phyloP scores from a whole-genome alignment of 192 early-diverging fungal species.

The Podila minutissima region DNA sequence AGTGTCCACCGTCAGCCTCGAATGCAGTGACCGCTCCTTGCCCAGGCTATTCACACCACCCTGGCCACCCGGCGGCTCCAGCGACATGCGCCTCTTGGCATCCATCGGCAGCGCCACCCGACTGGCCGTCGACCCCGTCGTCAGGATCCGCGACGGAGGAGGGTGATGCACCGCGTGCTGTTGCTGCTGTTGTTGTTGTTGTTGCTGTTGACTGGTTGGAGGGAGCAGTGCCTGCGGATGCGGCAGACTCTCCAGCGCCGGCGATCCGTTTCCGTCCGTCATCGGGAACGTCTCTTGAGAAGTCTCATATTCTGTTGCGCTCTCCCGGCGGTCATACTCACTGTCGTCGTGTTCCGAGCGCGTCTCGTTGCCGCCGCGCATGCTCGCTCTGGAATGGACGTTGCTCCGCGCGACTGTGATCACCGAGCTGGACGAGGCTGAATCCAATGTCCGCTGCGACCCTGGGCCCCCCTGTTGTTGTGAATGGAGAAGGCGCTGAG shows the following conservation, averaged over 20 bases:
- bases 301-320: slow-evolving; percentile 45
- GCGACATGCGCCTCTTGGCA: not conserved
- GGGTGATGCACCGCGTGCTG: not conserved
- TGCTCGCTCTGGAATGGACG: not conserved
- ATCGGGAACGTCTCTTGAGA: slow-evolving; percentile 31
- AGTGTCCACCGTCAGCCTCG: not conserved
- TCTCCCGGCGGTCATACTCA: slow-evolving; percentile 38
- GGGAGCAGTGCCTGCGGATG: no score
- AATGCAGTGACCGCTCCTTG: not conserved
- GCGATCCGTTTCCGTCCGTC: not conserved
- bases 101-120: not conserved
- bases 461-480: not conserved
- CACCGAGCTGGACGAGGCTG: not conserved
- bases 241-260: no score
- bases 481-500: slow-evolving; percentile 8
- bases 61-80: not conserved
- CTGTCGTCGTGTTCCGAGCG: slow-evolving; percentile 31
- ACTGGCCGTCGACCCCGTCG: not conserved
- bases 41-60: not conserved
- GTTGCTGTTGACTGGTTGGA: not conserved
- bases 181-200: not conserved
- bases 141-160: not conserved
- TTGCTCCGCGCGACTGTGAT: not conserved
- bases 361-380: not conserved
- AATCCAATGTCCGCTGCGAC: not conserved